Evolutionary conservation across 768 basidiomycete species (phyloP), one percentile per base, ranked within the genome.

Genomic region (Psilocybe tampanensis): DNA sequence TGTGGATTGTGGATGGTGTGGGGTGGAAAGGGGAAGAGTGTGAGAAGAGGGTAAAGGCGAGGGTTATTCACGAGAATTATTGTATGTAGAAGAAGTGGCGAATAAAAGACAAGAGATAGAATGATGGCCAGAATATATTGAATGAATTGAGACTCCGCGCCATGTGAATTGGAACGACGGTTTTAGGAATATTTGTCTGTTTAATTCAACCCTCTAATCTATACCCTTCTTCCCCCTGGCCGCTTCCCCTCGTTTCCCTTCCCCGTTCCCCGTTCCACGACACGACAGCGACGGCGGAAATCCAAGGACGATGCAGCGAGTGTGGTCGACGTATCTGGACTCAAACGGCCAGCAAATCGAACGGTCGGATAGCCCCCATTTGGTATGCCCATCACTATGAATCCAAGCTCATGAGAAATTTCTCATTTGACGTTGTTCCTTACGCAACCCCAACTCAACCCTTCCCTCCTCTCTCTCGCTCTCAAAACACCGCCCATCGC

Each of bases 271-370:
- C 24, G n/a, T 19, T 24, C 17, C 24, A 18, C 29, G 29, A 29
- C 29, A n/a, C n/a, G n/a, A n/a, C n/a, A n/a, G n/a, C n/a, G n/a
- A n/a, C n/a, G n/a, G n/a, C n/a, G n/a, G n/a, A n/a, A n/a, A n/a
- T n/a, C n/a, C n/a, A n/a, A n/a, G n/a, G 29, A 29, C 52, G 17
- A 83, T 83, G 80, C 77, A 83, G 61, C 75, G 80, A 23, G 71
- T 81, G 51, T 83, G 83, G 81, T 82, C 80, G 24, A 77, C 76
- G 9, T 84, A 84, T 64, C 76, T 83, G 17, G 76, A 76, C 63
- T 50, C 55, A 1, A 59, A 57, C 45, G 58, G 61, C 12, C 61
- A 60, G 26, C 59, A 56, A 49, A 36, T 52, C 39, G 45, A 59
- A 50, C 64, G 54, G 54, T 41, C 22, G 47, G 64, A 22, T 18